Evolutionary conservation across 345 rosid genomes (phyloP), one percentile per base, ranked within the genome.

Genomic region (Euclidium syriacum): DNA sequence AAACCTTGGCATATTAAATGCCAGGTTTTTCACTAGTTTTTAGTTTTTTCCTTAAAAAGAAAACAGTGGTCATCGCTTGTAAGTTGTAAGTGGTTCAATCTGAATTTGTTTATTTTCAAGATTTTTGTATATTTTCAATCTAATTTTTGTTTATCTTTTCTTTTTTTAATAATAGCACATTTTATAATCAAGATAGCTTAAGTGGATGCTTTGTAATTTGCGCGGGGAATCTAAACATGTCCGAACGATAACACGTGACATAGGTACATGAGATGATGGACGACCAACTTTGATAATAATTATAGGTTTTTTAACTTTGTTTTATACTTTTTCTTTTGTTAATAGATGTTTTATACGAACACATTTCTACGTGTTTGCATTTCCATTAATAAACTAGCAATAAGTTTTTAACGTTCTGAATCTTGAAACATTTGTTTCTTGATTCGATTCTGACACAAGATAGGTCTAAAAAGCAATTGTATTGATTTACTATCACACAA

Each of bases 161-260:
- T 7, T 7, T 27, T 3, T 27, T 3, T 27, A 7, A 27, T 27
- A 3, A 27, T 7, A 3, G 32, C 3, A 3, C 3, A 27, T 7
- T 27, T 12, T n/a, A 35, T n/a, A 29, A 34, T n/a, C 33, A 11
- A 6, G 15, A 12, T 36, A 2, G 25, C 62, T 47, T 44, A 5
- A 56, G 47, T 47, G 47, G 38, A 26, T 35, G 40, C 12, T 55
- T 46, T 46, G 54, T 54, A 43, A 43, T 24, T 44, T 55, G 64
- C 64, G 71, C 56, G 64, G 64, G 64, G 57, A 36, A 66, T 47
- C 41, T 56, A 35, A 17, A 56, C 64, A 41, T 66, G 71, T 65
- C 62, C 12, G 33, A 54, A 35, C 47, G 46, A 54, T n/a, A 34
- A 15, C 47, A 52, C 6, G 30, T 49, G 41, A 32, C 3, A 61